Evolutionary conservation across 345 rosid genomes (phyloP), one percentile per base, ranked within the genome.

Genomic region (Raphanus sativus): DNA sequence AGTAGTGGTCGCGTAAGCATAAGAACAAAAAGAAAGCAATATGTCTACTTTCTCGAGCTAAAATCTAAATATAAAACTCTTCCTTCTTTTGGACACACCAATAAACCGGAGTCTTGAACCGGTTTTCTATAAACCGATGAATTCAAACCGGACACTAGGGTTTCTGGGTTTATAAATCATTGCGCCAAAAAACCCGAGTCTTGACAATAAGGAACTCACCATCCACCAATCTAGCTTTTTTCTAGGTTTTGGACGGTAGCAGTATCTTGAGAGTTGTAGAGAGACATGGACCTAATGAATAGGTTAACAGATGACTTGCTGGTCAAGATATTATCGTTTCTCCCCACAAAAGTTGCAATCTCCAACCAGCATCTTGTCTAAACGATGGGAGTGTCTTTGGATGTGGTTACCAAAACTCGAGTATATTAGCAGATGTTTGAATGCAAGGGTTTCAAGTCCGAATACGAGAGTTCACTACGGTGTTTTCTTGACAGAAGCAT

Each of bases 371-470:
- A 45, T 62, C 24, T 45, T 48, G 55, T 48, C 55, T 15, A 48
- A 48, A 48, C 55, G 55, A 48, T 48, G 17, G 55, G 2, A 48
- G 3, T 26, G 15, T 40, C 28, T 60, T 60, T 71, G 75, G 75
- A 56, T n/a, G 75, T 71, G 67, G 75, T 60, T 71, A 36, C 75
- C 66, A 2, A 40, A 60, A 60, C 75, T 71, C 16, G 15, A 28
- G 7, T 45, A 45, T 16, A 3, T 45, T 12, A 45, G 52, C 52
- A 45, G 16, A 13, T 12, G 16, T 48, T 48, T 48, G 56, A n/a
- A n/a, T 21, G 17, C 8, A 2, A 45, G 15, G 15, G 16, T 45
- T 45, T 12, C 54, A 45, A 50, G 56, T 15, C 21, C 15, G 56
- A 6, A 1, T 15, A 15, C 21, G 56, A 50, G 17, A 50, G 56